Percentiles rank a stretch among this genome's conserved stretches.
These are phyloP conservation scores for Entomortierella parvispora DNA, from an alignment of 192 early-diverging fungal genomes.

Conservation along the genomic window DNA sequence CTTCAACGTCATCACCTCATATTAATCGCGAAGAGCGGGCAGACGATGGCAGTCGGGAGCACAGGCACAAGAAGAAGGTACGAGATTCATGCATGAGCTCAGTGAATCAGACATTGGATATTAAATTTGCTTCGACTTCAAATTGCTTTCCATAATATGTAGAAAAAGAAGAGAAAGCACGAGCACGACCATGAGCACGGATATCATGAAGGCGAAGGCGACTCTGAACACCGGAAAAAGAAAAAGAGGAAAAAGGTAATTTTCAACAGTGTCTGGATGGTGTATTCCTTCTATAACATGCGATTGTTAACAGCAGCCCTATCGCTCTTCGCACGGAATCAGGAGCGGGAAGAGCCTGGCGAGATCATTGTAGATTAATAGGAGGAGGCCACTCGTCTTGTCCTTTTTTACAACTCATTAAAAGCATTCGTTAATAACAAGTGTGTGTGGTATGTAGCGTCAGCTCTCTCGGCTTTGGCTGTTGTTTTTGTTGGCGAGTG, in stretches of 20 bases:
- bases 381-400: background rate
- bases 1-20: conserved; percentile 46
- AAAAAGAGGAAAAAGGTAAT: conserved; percentile 55
- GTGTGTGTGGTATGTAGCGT: background rate
- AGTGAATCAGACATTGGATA: no score
- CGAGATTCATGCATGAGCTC: background rate
- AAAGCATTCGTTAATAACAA: no score
- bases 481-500: no score
- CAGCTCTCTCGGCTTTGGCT: background rate
- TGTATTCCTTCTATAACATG: no score
- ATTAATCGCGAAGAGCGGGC: conserved; percentile 35
- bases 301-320: background rate
- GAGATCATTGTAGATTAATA: background rate
- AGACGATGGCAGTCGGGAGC: conserved; percentile 39
- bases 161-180: conserved; percentile 56
- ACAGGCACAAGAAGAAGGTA: conserved; percentile 52
- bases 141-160: background rate
- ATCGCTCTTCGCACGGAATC: background rate
- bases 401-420: background rate
- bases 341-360: conserved; percentile 40
- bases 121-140: background rate
- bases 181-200: conserved; percentile 49
- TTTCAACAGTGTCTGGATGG: background rate
- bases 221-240: conserved; percentile 50
- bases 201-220: conserved; percentile 48